These are phyloP conservation scores for Amanita subjunquillea DNA, from an alignment of 768 basidiomycete genomes.

Conservation along the genomic window DNA sequence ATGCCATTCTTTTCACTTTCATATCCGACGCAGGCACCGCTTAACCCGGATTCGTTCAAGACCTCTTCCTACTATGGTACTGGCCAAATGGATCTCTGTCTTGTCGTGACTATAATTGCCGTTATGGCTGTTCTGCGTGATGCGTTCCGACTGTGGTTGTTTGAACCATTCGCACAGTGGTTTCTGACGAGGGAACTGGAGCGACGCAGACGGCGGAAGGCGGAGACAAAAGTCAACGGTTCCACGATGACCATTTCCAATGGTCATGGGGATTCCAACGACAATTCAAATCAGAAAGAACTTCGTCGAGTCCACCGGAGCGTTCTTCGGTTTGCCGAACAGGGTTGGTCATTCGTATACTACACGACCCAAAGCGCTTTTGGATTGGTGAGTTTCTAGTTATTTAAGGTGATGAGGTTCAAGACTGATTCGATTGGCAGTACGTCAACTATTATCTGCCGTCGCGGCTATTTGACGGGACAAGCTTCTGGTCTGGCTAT, in stretches of 20 bases:
- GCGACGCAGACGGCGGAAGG: conserved; percentile 14
- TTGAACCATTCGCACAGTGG: conserved; percentile 76
- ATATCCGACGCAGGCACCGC: conserved; percentile 48
- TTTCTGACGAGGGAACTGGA: conserved; percentile 51
- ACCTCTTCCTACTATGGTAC: conserved; percentile 59
- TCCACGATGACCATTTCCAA: conserved; percentile 12
- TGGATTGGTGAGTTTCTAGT: conserved; percentile 65
- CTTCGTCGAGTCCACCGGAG: conserved; percentile 55
- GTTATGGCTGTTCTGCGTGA: conserved; percentile 86
- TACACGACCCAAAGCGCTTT: conserved; percentile 65
- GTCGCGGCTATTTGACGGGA: conserved; percentile 50
- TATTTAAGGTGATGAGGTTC: background rate
- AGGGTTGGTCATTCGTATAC: conserved; percentile 85
- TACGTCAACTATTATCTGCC: conserved; percentile 73
- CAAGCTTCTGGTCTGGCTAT: conserved; percentile 67
- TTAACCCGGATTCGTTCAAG: conserved; percentile 60
- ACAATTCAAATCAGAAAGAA: conserved; percentile 28
- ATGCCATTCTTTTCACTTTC: conserved; percentile 68
- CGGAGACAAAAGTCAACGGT: conserved; percentile 18
- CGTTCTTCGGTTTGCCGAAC: conserved; percentile 86
- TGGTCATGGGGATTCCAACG: conserved; percentile 19
- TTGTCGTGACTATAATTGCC: conserved; percentile 74
- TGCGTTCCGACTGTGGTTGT: conserved; percentile 55
- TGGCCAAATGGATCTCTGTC: conserved; percentile 68
- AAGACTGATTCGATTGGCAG: conserved; percentile 26